Base-by-base conservation (phyloP, 352 stramenopile species). In the Pythium dissotocum region DNA sequence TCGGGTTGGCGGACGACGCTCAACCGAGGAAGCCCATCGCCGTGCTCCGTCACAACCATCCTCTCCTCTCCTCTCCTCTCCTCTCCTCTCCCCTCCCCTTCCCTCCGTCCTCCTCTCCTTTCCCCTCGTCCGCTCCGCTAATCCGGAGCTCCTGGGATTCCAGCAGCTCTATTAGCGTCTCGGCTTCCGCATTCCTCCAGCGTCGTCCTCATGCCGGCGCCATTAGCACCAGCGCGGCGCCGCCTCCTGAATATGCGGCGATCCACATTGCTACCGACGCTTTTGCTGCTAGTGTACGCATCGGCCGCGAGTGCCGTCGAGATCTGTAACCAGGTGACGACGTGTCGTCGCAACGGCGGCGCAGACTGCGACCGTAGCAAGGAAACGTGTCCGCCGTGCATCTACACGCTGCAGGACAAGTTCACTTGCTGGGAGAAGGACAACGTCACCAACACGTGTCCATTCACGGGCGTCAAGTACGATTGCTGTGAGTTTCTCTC, bases 381-480 rank as follows among this genome's bases (percentile, higher is more conserved):
- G n/a, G 73, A 70, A 54, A 51, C 76, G 6, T 91, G 83, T 26
- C 83, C 83, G 62, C 81, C 83, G 2, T 91, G 83, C 66, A 81
- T 91, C 58, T 90, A 87, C 75, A 69, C 70, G 42, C 70, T 85
- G 8, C 67, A 78, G 51, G 69, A 69, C 59, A 70, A 70, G n/a
- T 89, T 76, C 75, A 79, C 75, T 35, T 91, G 83, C 75, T 91
- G 72, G 69, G 77, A 85, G 61, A 89, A 91, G 69, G 73, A 87
- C 68, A 75, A 75, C 55, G 73, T 73, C 14, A 87, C 78, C 75
- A 87, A 87, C 64, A 83, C 83, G 12, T 91, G 83, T 33, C 83
- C 80, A 1, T 91, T 84, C 71, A 83, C 79, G 16, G 78, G 76
- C 59, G 76, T 87, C 35, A 78, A 82, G 62, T 89, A 89, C 60